A percentile compares a stretch with the other conserved stretches of the same genome.
These are phyloP conservation scores for Suhomyces coccinellae DNA, from an alignment of 1,139 yeast genomes.

Conservation along the genomic window DNA sequence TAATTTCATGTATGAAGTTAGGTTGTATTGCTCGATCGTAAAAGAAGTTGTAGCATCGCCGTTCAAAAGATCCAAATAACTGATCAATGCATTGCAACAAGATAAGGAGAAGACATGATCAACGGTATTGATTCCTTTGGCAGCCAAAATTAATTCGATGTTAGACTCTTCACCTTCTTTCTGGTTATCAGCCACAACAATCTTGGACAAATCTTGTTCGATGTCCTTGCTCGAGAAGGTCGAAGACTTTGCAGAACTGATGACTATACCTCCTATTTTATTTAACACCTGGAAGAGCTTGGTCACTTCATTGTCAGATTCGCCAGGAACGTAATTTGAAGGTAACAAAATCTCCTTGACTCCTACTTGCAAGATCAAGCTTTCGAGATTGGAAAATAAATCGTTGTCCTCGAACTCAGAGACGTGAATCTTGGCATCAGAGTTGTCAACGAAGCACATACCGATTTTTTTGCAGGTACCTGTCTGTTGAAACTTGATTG, in stretches of 20 bases:
- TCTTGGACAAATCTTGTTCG: constrained; percentile 69
- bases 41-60: constrained; percentile 48
- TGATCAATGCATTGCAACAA: constrained; percentile 63
- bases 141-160: constrained; percentile 56
- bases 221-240: constrained; percentile 62
- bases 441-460: constrained; percentile 76
- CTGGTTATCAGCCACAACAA: constrained; percentile 20
- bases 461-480: constrained; percentile 60
- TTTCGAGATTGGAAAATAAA: constrained; percentile 79
- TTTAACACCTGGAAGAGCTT: constrained; percentile 65
- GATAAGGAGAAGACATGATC: constrained; percentile 37
- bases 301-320: constrained; percentile 37
- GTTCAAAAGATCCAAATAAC: constrained; percentile 60
- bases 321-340: constrained; percentile 32
- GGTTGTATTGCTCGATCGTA: constrained; percentile 63
- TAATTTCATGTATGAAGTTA: constrained; percentile 78
- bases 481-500: constrained; percentile 57
- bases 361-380: constrained; percentile 82
- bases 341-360: constrained; percentile 80
- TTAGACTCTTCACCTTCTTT: constrained; percentile 27
- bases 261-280: constrained; percentile 68
- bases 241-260: constrained; percentile 57
- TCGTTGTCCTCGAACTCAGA: constrained; percentile 88
- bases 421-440: constrained; percentile 63
- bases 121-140: constrained; percentile 50